phyloP scores from a whole-genome alignment of 129 eudicot species.

The Ambrosia trifida region DNA sequence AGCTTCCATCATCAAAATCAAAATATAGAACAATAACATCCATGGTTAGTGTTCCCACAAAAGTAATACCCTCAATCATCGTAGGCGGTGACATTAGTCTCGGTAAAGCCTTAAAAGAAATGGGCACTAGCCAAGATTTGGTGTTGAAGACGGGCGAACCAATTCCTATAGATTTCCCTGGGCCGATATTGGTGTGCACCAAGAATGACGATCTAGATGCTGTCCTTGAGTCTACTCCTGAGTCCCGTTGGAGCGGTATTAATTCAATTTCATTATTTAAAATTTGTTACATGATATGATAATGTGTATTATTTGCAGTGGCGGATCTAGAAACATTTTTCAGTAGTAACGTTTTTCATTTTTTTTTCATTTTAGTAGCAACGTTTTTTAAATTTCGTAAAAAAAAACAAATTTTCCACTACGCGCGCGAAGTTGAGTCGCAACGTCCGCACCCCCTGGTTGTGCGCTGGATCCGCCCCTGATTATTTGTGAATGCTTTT shows the following conservation, averaged over 20 bases:
- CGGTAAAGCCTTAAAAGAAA: slow-evolving; percentile 70
- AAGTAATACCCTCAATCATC: slow-evolving; percentile 73
- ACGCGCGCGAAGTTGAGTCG: too few relatives aligned
- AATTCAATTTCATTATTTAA: not conserved
- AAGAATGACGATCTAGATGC: slow-evolving; percentile 94
- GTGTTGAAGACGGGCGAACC: slow-evolving; percentile 79
- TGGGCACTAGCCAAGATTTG: slow-evolving; percentile 79
- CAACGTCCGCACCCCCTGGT: too few relatives aligned
- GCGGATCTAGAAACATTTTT: too few relatives aligned
- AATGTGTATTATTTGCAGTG: too few relatives aligned
- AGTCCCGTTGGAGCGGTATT: slow-evolving; percentile 92
- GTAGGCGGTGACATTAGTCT: slow-evolving; percentile 85
- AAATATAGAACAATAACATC: slow-evolving; percentile 24
- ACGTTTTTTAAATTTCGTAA: too few relatives aligned
- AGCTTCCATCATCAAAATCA: slow-evolving; percentile 29
- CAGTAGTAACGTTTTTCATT: too few relatives aligned
- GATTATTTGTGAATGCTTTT: too few relatives aligned
- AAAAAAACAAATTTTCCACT: too few relatives aligned
- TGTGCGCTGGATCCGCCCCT: too few relatives aligned
- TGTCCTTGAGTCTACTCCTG: slow-evolving; percentile 77
- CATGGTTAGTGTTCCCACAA: slow-evolving; percentile 41
- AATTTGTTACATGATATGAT: not conserved
- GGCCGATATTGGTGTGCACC: slow-evolving; percentile 93
- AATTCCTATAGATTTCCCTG: slow-evolving; percentile 77
- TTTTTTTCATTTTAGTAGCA: too few relatives aligned